phyloP scores from a whole-genome alignment of 2,329 filamentous ascomycete species.

The Macroventuria anomochaeta region DNA sequence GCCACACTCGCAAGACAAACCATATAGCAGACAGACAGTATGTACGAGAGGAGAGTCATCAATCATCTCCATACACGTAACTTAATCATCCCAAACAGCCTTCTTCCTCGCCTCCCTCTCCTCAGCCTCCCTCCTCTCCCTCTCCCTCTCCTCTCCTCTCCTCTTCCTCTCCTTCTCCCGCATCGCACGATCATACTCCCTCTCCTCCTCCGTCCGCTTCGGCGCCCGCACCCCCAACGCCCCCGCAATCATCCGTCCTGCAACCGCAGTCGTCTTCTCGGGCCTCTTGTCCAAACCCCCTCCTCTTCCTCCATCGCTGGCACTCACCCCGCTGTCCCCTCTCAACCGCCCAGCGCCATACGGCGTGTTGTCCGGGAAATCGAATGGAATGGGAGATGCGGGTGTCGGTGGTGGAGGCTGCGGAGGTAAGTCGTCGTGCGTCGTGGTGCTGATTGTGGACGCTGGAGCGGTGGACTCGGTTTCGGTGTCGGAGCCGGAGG shows the following conservation, averaged over 20 bases:
- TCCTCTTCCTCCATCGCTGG: conserved; percentile 8
- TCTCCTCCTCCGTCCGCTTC: conserved; percentile 85
- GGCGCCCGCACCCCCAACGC: conserved; percentile 83
- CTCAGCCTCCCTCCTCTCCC: conserved; percentile 67
- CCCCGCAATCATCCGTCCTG: conserved; percentile 85
- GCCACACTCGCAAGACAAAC: not conserved
- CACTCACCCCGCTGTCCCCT: conserved; percentile 32
- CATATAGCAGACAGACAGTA: not conserved
- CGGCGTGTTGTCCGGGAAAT: conserved; percentile 37
- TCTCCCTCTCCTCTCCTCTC: conserved; percentile 73
- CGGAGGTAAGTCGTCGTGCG: conserved; percentile 22
- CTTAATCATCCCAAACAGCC: conserved; percentile 79
- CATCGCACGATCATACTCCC: conserved; percentile 81
- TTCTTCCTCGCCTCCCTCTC: conserved; percentile 76
- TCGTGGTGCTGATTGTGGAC: conserved; percentile 20
- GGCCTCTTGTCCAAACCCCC: conserved; percentile 59
- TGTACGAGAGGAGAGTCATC: conserved; percentile 2
- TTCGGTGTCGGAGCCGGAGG: conserved; percentile 49
- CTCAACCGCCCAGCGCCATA: conserved; percentile 21
- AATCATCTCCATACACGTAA: not conserved
- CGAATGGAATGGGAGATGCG: conserved; percentile 44
- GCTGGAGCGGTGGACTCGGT: conserved; percentile 39
- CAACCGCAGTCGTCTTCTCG: conserved; percentile 93
- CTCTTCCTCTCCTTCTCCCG: conserved; percentile 84
- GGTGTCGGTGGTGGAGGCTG: conserved; percentile 46